Percentiles rank a stretch among this genome's conserved stretches.
Conservation (phyloP, 176 grass and related monocot species). For the Zizania latifolia region DNA sequence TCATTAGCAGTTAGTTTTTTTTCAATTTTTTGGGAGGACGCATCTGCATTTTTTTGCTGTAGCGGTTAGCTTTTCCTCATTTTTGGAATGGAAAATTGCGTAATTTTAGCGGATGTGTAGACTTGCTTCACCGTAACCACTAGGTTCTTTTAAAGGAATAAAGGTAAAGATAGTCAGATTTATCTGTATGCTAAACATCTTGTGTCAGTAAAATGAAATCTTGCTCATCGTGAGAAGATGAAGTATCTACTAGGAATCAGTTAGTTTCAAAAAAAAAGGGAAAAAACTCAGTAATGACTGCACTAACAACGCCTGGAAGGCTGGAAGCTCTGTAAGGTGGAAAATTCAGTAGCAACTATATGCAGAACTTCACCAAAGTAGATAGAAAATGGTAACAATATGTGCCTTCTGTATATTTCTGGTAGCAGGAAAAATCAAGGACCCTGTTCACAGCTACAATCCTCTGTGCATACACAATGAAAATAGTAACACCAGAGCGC, state of each 20-base stretch:
- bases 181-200: background rate
- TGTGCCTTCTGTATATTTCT: background rate
- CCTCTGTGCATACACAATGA: background rate
- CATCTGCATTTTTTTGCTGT: too few species aligned
- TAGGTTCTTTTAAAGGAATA: too few species aligned
- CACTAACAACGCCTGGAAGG: background rate
- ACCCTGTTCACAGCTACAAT: background rate
- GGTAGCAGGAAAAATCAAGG: background rate
- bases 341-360: background rate
- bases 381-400: background rate
- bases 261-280: background rate
- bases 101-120: too few species aligned
- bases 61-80: too few species aligned
- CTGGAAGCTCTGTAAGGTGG: background rate
- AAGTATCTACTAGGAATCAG: background rate
- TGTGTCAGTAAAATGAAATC: background rate
- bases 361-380: background rate
- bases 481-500: background rate
- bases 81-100: too few species aligned
- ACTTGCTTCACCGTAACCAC: too few species aligned
- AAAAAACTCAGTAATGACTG: background rate
- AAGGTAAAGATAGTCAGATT: background rate
- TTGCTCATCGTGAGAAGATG: background rate
- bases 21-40: too few species aligned
- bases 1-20: too few species aligned